Evolutionary conservation across 257 asterid genomes (phyloP).

Genomic region (Scutellaria minor): DNA sequence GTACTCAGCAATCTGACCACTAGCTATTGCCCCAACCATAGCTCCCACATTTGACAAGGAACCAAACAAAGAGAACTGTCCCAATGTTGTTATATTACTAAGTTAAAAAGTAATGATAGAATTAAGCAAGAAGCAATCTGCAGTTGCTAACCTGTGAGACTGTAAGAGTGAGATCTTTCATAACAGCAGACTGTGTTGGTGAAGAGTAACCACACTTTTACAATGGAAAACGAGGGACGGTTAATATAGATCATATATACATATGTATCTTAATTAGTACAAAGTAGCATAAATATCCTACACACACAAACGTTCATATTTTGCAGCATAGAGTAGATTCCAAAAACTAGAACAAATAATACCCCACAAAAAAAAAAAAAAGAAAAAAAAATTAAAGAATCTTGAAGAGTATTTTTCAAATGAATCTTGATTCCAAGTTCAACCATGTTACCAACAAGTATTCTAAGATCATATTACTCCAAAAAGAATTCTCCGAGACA

Average conservation of each 20-base stretch:
- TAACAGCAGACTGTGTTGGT: constrained; percentile 72
- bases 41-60: constrained; percentile 93
- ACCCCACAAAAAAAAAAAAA: background rate
- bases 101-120: background rate
- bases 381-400: no score
- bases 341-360: background rate
- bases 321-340: background rate
- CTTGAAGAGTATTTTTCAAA: background rate
- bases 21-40: constrained; percentile 95
- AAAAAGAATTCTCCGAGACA: background rate
- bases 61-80: constrained; percentile 86
- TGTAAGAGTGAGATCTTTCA: constrained; percentile 65
- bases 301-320: constrained; percentile 13
- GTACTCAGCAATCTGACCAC: constrained; percentile 96
- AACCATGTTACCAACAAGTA: background rate
- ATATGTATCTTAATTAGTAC: constrained; percentile 4
- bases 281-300: constrained; percentile 11
- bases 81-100: constrained; percentile 27
- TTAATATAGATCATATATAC: constrained; percentile 27
- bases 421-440: background rate
- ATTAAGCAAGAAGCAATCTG: background rate
- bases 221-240: constrained; percentile 33
- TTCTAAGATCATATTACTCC: constrained; percentile 24
- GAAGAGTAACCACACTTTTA: constrained; percentile 84
- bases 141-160: constrained; percentile 66